These are phyloP conservation scores for Stachybotrys elegans DNA, from an alignment of 2,329 filamentous ascomycete species.

Conservation along the genomic window DNA sequence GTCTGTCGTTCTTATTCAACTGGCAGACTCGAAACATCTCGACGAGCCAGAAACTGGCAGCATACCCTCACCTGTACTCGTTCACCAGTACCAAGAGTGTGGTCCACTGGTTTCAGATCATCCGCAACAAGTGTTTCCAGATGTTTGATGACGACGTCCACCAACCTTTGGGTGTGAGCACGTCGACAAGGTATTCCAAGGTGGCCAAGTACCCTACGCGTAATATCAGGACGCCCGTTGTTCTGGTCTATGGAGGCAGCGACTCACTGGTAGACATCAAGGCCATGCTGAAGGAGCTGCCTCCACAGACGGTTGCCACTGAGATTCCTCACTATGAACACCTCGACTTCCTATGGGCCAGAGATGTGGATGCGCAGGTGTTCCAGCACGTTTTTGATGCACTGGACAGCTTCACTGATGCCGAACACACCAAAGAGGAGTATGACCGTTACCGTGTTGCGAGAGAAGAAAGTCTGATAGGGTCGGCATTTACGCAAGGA, in stretches of 20 bases:
- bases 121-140: conserved; percentile 91
- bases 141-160: conserved; percentile 97
- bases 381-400: conserved; percentile 92
- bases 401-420: conserved; percentile 63
- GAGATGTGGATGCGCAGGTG: conserved; percentile 76
- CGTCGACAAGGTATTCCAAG: conserved; percentile 82
- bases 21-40: conserved; percentile 86
- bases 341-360: conserved; percentile 92
- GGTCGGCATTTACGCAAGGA: conserved; percentile 23
- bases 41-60: conserved; percentile 83
- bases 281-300: conserved; percentile 85
- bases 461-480: conserved; percentile 45
- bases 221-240: conserved; percentile 94
- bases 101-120: conserved; percentile 99
- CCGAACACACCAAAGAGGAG: conserved; percentile 54
- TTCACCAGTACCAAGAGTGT: conserved; percentile 96
- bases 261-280: conserved; percentile 93
- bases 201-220: conserved; percentile 93
- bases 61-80: conserved; percentile 93
- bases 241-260: conserved; percentile 87
- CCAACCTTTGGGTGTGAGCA: conserved; percentile 65
- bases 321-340: conserved; percentile 94
- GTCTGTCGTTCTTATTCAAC: conserved; percentile 78
- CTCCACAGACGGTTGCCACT: conserved; percentile 75
- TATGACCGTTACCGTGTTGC: conserved; percentile 52